Base-by-base conservation (phyloP, 75 land plant genomes). In the Cupressus sempervirens region DNA sequence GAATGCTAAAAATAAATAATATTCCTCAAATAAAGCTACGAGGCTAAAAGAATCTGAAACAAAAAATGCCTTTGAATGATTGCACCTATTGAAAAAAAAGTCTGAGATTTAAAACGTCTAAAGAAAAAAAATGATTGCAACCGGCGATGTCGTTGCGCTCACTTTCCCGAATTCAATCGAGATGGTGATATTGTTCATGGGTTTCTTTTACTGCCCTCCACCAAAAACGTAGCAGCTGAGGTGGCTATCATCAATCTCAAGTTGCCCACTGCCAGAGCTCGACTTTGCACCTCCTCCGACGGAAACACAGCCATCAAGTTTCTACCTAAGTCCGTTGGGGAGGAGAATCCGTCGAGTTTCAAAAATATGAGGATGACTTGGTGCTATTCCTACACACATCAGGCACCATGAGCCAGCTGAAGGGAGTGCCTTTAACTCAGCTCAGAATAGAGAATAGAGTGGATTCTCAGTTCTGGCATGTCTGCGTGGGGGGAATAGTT, bases 301-400 rank as follows among this genome's bases (percentile, higher is more conserved):
- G 87, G 11, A 16, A 56, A 43, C 40, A 76, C 85, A 76, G 32
- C 2, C 30, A 2, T 84, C 53, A 15, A 54, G 7, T 83, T 84
- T 35, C 38, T 86, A 32, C 12, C 86, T 40, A 88, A 88, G 76
- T 81, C 70, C 16, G 70, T 84, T 32, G 89, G 14, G 82, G 13
- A 1, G 18, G 65, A 35, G 41, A 87, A 43, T 12, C 81, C 53
- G 7, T 13, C 1, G 18, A 74, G 3, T 14, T 86, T 77, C 45
- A 20, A 0, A 91, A 90, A 72, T 86, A 86, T n/a, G 91, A 91
- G 9, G 88, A 89, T 14, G 99, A 97, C 84, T 91, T 88, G 86
- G 93, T 97, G 56, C 92, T 98, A n/a, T 98, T 98, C 87, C 92
- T 98, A 82, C 99, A 98, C 94, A 98, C 99, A 15, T 96, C 98